Conservation (phyloP, 2,329 filamentous ascomycete genomes). For the Phaeoacremonium minimum region DNA sequence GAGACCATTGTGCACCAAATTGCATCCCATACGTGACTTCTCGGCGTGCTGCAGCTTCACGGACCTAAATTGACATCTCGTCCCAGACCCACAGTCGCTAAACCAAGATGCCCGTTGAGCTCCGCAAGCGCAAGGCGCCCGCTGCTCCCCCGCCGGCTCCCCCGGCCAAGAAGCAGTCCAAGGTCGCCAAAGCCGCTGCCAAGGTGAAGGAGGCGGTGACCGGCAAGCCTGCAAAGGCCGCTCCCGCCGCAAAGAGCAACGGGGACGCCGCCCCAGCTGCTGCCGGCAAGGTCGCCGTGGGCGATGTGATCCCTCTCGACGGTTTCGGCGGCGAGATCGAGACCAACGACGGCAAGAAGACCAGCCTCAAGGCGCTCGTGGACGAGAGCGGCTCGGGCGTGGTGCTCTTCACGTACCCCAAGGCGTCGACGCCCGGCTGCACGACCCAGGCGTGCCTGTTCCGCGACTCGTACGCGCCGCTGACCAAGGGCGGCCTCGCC, state of each 20-base stretch:
- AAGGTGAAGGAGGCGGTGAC: conserved; percentile 28
- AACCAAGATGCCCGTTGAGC: conserved; percentile 48
- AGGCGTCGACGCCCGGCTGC: conserved; percentile 90
- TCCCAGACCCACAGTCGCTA: no score
- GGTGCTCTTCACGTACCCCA: conserved; percentile 92
- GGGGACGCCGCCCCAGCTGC: conserved; percentile 26
- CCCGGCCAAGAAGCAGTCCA: conserved; percentile 39
- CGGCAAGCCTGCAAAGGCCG: conserved; percentile 11
- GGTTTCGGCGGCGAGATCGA: conserved; percentile 69
- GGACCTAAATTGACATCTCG: no score
- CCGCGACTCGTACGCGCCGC: conserved; percentile 73
- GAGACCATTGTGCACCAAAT: no score
- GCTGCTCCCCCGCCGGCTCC: conserved; percentile 39
- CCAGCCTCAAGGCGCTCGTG: conserved; percentile 74
- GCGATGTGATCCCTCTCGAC: conserved; percentile 52
- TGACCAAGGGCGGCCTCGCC: conserved; percentile 74
- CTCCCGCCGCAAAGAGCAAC: conserved; percentile 21
- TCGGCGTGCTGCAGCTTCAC: no score
- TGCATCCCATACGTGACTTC: no score
- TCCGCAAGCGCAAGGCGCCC: conserved; percentile 59
- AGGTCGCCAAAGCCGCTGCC: conserved; percentile 29
- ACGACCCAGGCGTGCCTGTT: conserved; percentile 92
- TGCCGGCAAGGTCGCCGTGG: conserved; percentile 42
- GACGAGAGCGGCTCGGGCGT: conserved; percentile 81
- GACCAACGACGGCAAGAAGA: conserved; percentile 79